A percentile compares a stretch with the other conserved stretches of the same genome.
Evolutionary conservation across 495 filamentous ascomycete genomes (phyloP).

Genomic region (Haplographium delicatum): DNA sequence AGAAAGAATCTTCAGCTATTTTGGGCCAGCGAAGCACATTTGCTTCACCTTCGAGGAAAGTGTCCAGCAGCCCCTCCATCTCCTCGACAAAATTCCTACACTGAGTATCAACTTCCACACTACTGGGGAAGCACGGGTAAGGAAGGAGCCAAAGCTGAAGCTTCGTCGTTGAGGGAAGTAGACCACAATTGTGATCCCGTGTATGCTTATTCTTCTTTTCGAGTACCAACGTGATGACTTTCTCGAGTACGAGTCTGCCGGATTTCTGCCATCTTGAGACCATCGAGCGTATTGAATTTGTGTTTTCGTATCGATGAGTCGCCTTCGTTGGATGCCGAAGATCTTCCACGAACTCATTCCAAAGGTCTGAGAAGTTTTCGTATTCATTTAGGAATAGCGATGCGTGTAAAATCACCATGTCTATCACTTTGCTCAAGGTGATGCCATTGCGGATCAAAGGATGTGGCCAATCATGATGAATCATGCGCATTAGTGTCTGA

Average conservation of each 20-base stretch:
- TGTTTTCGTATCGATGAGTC: neutral
- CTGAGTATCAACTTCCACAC: conserved; percentile 1
- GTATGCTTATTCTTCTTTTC: conserved; percentile 14
- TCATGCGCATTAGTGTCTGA: neutral
- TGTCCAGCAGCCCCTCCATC: conserved; percentile 1
- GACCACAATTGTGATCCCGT: conserved; percentile 5
- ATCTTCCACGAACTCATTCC: conserved; percentile 12
- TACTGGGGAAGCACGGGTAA: conserved; percentile 19
- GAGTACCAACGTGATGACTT: conserved; percentile 14
- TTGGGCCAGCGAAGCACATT: conserved; percentile 17
- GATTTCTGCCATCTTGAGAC: conserved; percentile 3
- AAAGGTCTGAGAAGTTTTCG: conserved; percentile 6
- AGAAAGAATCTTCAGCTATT: conserved; percentile 6
- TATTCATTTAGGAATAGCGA: conserved; percentile 20
- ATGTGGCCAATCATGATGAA: conserved; percentile 8
- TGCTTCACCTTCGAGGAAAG: conserved; percentile 7
- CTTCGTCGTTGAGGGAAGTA: conserved; percentile 26
- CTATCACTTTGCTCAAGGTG: neutral
- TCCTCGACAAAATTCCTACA: conserved; percentile 1
- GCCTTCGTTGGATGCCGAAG: neutral
- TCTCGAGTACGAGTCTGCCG: conserved; percentile 20
- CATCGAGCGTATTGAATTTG: neutral
- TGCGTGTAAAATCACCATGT: conserved; percentile 13
- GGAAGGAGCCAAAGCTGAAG: conserved; percentile 27
- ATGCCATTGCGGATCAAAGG: neutral